Evolutionary conservation across 1,139 yeast genomes (phyloP).

Genomic region (Blastobotrys aristatus): DNA sequence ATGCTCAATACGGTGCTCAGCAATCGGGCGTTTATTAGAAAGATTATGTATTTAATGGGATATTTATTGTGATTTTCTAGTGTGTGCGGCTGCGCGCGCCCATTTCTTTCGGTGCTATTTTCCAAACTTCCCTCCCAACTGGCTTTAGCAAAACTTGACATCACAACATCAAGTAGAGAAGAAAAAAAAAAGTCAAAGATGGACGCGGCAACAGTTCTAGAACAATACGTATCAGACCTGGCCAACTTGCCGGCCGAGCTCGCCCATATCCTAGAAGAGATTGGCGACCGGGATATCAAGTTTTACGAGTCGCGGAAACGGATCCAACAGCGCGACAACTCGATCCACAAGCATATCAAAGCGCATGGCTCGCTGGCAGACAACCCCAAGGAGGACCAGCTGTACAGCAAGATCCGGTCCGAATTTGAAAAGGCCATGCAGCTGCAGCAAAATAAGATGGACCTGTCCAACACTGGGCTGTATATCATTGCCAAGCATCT

Average conservation of each 20-base stretch:
- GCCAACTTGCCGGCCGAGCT: conserved; percentile 90
- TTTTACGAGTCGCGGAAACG: conserved; percentile 63
- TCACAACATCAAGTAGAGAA: neutral
- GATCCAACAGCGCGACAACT: conserved; percentile 66
- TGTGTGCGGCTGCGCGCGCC: too few relatives aligned
- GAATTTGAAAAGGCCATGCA: conserved; percentile 57
- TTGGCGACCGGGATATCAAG: conserved; percentile 63
- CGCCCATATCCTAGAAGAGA: conserved; percentile 72
- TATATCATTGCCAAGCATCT: conserved; percentile 73
- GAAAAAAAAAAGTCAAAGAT: conserved; percentile 29
- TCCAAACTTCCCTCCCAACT: too few relatives aligned
- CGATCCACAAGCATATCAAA: conserved; percentile 74
- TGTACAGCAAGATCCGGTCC: conserved; percentile 62
- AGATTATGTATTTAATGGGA: neutral
- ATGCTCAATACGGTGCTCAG: too few relatives aligned
- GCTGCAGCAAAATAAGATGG: conserved; percentile 71
- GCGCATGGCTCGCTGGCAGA: conserved; percentile 78
- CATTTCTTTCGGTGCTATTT: too few relatives aligned
- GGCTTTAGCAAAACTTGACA: too few relatives aligned
- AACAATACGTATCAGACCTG: conserved; percentile 68
- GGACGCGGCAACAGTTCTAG: conserved; percentile 75
- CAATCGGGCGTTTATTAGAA: neutral
- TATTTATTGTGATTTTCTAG: neutral
- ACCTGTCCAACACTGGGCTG: conserved; percentile 77
- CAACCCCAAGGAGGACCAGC: conserved; percentile 74